phyloP scores from a whole-genome alignment of 2,329 filamentous ascomycete species.

The Ophiostoma ips region DNA sequence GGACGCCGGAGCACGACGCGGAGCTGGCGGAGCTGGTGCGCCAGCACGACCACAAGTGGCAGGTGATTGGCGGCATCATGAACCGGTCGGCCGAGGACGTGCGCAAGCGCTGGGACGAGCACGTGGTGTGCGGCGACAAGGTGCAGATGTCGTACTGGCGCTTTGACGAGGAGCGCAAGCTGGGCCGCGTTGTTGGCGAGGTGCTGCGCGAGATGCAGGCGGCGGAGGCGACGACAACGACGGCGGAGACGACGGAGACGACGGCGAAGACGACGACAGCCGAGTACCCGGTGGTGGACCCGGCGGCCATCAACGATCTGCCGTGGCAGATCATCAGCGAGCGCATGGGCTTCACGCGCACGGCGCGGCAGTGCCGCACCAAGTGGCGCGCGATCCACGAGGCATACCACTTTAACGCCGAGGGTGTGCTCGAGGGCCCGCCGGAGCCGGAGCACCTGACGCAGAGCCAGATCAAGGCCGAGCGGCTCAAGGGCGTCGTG shows the following conservation, averaged over 20 bases:
- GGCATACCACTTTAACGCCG: slow-evolving; percentile 10
- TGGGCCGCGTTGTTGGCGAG: slow-evolving; percentile 39
- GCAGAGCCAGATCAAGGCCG: slow-evolving; percentile 7
- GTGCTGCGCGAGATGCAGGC: slow-evolving; percentile 35
- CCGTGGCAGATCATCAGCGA: slow-evolving; percentile 53
- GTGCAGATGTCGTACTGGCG: slow-evolving; percentile 44
- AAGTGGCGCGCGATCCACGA: slow-evolving; percentile 42
- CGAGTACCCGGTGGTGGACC: slow-evolving; percentile 10
- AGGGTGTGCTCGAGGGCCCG: slow-evolving; percentile 8
- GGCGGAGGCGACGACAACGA: slow-evolving; percentile 21
- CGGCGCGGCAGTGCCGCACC: slow-evolving; percentile 50
- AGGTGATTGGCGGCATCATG: slow-evolving; percentile 44
- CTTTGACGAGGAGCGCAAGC: slow-evolving; percentile 40
- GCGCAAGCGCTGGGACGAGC: slow-evolving; percentile 57
- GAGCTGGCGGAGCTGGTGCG: slow-evolving; percentile 34
- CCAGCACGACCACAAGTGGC: slow-evolving; percentile 43
- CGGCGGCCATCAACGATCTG: slow-evolving; percentile 36
- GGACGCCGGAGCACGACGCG: slow-evolving; percentile 45
- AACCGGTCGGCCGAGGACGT: slow-evolving; percentile 52
- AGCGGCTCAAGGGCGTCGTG: not conserved
- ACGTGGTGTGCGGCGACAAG: slow-evolving; percentile 43
- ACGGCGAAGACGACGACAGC: slow-evolving; percentile 9
- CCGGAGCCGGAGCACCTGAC: slow-evolving; percentile 4
- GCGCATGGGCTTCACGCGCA: slow-evolving; percentile 46
- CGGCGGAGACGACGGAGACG: no score